Percentiles rank a stretch among this genome's conserved stretches.
Conservation (phyloP, 2,329 filamentous ascomycete genomes). For the Elsinoe ampelina region DNA sequence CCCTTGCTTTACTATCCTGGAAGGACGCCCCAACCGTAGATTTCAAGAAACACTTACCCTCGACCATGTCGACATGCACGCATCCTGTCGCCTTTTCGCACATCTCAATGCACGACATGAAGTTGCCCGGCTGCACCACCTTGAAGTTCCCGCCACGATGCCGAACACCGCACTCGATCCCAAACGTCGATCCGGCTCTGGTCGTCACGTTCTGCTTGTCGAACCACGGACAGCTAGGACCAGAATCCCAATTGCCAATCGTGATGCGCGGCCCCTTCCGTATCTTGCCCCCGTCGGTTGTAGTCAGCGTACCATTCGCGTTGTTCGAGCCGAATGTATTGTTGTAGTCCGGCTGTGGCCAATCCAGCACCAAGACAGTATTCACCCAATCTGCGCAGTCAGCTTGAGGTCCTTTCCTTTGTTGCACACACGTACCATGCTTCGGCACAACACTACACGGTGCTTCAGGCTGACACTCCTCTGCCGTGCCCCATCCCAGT, state of each 20-base stretch:
- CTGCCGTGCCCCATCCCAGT: conserved; percentile 29
- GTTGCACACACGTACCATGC: conserved; percentile 30
- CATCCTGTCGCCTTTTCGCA: background rate
- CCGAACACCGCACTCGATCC: background rate
- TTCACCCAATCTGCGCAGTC: conserved; percentile 8
- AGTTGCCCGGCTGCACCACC: background rate
- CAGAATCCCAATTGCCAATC: background rate
- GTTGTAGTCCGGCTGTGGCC: conserved; percentile 32
- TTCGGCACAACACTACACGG: conserved; percentile 35
- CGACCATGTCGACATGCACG: background rate
- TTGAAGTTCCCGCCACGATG: background rate
- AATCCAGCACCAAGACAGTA: conserved; percentile 11
- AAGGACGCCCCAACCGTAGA: background rate
- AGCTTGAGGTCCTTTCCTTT: background rate
- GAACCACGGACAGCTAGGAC: conserved; percentile 1
- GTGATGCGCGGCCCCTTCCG: background rate
- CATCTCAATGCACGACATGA: background rate
- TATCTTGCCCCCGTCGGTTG: conserved; percentile 1
- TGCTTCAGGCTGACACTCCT: conserved; percentile 34
- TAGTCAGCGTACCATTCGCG: conserved; percentile 10
- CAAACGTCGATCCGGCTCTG: background rate
- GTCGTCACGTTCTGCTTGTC: conserved; percentile 1
- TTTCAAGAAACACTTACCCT: background rate
- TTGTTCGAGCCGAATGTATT: conserved; percentile 7
- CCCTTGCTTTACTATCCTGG: background rate